These are phyloP conservation scores for Canariomyces notabilis DNA, from an alignment of 2,329 filamentous ascomycete genomes.

Conservation along the genomic window DNA sequence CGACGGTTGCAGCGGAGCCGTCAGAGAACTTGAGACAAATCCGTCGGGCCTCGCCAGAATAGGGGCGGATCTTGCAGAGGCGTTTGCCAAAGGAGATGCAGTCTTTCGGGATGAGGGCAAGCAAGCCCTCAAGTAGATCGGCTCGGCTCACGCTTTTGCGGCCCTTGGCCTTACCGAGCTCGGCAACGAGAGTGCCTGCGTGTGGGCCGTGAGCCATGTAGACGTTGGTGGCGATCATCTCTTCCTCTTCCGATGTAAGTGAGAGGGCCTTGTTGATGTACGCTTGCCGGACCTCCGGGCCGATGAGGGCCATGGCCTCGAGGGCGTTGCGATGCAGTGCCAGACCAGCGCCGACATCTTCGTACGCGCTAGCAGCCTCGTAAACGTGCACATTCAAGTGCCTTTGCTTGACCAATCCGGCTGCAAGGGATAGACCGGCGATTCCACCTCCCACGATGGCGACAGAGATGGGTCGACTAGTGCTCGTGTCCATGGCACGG, in stretches of 20 bases:
- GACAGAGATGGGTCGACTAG: constrained; percentile 3
- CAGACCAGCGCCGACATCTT: constrained; percentile 35
- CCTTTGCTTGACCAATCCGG: constrained; percentile 31
- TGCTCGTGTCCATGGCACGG: constrained; percentile 15
- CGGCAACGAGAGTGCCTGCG: constrained; percentile 16
- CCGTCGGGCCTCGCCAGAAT: neutral
- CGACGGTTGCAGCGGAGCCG: constrained; percentile 18
- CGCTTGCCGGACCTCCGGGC: constrained; percentile 30
- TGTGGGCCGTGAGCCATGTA: constrained; percentile 27
- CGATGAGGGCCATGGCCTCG: constrained; percentile 32
- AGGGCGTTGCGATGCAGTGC: constrained; percentile 36
- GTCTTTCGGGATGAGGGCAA: constrained; percentile 23
- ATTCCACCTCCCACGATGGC: constrained; percentile 27
- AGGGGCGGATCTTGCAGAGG: constrained; percentile 20
- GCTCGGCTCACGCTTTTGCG: constrained; percentile 31
- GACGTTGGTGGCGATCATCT: constrained; percentile 32
- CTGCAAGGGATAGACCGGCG: constrained; percentile 34
- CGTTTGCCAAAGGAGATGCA: constrained; percentile 25
- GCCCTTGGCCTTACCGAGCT: constrained; percentile 31
- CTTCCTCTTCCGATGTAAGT: constrained; percentile 27
- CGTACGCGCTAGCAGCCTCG: constrained; percentile 30
- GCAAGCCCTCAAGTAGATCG: constrained; percentile 30
- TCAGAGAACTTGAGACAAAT: constrained; percentile 29
- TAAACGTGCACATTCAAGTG: constrained; percentile 35
- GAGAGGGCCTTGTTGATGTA: constrained; percentile 30